phyloP scores from a whole-genome alignment of 352 stramenopile species.

The Phytopythium sindhum region DNA sequence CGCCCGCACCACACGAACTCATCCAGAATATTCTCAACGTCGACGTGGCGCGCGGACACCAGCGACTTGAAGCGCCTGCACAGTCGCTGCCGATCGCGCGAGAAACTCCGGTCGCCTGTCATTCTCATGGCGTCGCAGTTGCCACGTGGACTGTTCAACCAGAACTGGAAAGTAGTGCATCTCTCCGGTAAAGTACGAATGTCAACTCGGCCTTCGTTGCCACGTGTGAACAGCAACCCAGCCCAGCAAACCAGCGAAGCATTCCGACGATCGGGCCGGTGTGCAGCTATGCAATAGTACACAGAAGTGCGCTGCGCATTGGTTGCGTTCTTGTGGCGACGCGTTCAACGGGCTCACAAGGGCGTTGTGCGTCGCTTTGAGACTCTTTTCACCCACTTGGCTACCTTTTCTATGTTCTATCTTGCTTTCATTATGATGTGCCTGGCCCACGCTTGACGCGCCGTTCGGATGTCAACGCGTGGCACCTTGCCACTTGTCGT shows the following conservation, averaged over 20 bases:
- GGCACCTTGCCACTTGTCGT: slow-evolving; percentile 22
- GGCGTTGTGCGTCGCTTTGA: background rate
- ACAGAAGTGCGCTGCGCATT: no score
- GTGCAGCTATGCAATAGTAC: background rate
- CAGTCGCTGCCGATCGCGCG: background rate
- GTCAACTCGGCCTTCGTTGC: background rate
- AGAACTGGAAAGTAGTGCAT: background rate
- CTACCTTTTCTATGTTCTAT: background rate
- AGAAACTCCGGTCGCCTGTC: background rate
- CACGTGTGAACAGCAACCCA: no score
- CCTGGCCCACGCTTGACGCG: background rate
- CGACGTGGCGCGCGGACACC: background rate
- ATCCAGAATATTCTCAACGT: background rate
- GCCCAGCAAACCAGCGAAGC: background rate
- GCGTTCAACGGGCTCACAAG: background rate
- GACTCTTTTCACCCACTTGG: background rate
- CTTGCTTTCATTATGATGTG: background rate
- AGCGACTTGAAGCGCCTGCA: background rate
- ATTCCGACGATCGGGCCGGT: background rate
- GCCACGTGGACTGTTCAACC: slow-evolving; percentile 3
- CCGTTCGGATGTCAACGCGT: slow-evolving; percentile 20
- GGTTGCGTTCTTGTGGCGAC: background rate
- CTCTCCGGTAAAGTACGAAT: background rate
- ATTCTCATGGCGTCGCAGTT: background rate
- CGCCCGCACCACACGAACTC: background rate